phyloP scores from a whole-genome alignment of 495 filamentous ascomycete species.

The Xylaria acuta region DNA sequence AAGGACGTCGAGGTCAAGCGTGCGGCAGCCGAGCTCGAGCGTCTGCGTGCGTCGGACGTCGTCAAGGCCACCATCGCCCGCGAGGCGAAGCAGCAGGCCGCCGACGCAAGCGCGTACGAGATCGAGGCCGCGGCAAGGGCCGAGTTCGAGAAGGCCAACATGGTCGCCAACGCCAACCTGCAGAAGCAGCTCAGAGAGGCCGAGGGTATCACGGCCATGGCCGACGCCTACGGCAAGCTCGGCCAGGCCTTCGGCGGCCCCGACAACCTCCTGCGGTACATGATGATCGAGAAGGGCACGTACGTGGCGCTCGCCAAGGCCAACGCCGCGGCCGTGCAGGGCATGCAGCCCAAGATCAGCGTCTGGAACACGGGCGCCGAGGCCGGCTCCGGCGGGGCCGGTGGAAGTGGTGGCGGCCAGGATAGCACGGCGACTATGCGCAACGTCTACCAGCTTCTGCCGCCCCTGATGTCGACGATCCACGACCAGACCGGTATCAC shows the following conservation, averaged over 20 bases:
- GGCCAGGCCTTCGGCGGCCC: constrained; percentile 76
- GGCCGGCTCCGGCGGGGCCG: constrained; percentile 40
- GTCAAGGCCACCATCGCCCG: constrained; percentile 75
- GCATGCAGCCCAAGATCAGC: constrained; percentile 84
- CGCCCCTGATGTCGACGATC: constrained; percentile 79
- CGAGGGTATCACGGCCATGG: constrained; percentile 75
- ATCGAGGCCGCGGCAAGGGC: constrained; percentile 64
- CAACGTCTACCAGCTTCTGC: constrained; percentile 73
- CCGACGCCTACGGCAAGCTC: constrained; percentile 74
- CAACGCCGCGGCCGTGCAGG: constrained; percentile 73
- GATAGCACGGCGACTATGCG: constrained; percentile 49
- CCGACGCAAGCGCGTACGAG: constrained; percentile 69
- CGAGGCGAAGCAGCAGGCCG: constrained; percentile 75
- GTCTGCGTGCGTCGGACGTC: constrained; percentile 75
- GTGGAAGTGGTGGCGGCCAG: constrained; percentile 32
- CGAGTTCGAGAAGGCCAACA: constrained; percentile 62
- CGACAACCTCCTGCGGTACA: constrained; percentile 73
- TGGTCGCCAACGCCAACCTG: constrained; percentile 68
- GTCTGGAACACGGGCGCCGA: constrained; percentile 80
- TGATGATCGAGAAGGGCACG: constrained; percentile 75
- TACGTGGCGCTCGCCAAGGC: constrained; percentile 70
- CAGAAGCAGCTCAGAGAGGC: constrained; percentile 72
- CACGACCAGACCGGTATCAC: constrained; percentile 82
- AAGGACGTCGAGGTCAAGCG: constrained; percentile 75
- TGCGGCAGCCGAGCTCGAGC: constrained; percentile 78